Base-by-base conservation (phyloP, 371 early-diverging fungal species). In the Smittium culicis region DNA sequence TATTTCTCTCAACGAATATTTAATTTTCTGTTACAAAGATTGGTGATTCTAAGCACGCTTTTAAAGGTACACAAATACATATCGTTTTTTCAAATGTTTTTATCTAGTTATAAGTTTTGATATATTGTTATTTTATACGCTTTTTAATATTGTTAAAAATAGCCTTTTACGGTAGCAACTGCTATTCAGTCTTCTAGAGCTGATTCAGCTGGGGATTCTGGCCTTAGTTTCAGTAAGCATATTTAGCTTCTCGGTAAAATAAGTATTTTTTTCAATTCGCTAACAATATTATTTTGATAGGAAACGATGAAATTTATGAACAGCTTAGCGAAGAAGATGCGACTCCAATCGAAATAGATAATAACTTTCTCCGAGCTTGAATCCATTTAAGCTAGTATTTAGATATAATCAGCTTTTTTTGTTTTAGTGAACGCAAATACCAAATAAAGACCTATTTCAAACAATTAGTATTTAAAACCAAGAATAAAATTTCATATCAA, bases 81-180 rank as follows among this genome's bases (percentile, higher is more conserved):
- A n/a, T n/a, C n/a, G n/a, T n/a, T n/a, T n/a, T n/a, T n/a, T n/a
- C n/a, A n/a, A n/a, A n/a, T n/a, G n/a, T n/a, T n/a, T n/a, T n/a
- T n/a, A n/a, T n/a, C n/a, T n/a, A n/a, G n/a, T n/a, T n/a, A n/a
- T n/a, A n/a, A n/a, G n/a, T n/a, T n/a, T n/a, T n/a, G n/a, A n/a
- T n/a, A n/a, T n/a, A n/a, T n/a, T n/a, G n/a, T n/a, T n/a, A n/a
- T n/a, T n/a, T n/a, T n/a, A n/a, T n/a, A n/a, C n/a, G n/a, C n/a
- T n/a, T n/a, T n/a, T n/a, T n/a, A n/a, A n/a, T n/a, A n/a, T n/a
- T n/a, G n/a, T 28, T 59, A 11, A 59, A 59, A 11, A 8, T 62
- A 62, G 63, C 63, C 63, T 32, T 62, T 62, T 11, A 62, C 63
- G 24, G 63, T 62, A 31, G 63, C 63, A 16, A 62, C 63, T 8